Evolutionary conservation across 1,139 yeast species (phyloP).

Genomic region (Meyerozyma smithsonii): DNA sequence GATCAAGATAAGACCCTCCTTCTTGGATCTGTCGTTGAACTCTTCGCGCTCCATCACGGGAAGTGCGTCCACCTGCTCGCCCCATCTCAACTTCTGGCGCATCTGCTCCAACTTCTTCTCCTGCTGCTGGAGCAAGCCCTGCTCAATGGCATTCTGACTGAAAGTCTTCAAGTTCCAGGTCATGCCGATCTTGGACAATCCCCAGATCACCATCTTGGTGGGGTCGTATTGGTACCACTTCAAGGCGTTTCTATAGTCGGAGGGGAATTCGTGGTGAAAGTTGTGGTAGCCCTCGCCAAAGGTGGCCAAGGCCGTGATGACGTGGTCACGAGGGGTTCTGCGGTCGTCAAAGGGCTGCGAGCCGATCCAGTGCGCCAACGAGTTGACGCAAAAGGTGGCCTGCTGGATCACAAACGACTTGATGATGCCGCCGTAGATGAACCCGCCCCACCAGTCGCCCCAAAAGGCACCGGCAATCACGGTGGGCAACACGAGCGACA

Average conservation of each 20-base stretch:
- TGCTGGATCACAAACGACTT: conserved; percentile 87
- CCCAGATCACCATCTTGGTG: conserved; percentile 76
- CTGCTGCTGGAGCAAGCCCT: conserved; percentile 92
- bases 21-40: conserved; percentile 63
- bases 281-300: conserved; percentile 99
- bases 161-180: conserved; percentile 90
- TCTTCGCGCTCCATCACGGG: conserved; percentile 91
- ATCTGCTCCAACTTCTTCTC: conserved; percentile 89
- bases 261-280: conserved; percentile 98
- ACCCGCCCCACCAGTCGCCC: conserved; percentile 92
- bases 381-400: conserved; percentile 97
- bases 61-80: conserved; percentile 73
- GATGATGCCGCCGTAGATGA: conserved; percentile 83
- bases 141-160: conserved; percentile 93
- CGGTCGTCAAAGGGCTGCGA: conserved; percentile 96
- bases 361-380: conserved; percentile 98
- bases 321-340: conserved; percentile 96
- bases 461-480: conserved; percentile 73
- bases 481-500: conserved; percentile 74
- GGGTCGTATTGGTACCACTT: conserved; percentile 99
- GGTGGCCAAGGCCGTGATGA: conserved; percentile 88
- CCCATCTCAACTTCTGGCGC: conserved; percentile 85
- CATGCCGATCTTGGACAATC: conserved; percentile 70
- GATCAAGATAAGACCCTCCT: conserved; percentile 64
- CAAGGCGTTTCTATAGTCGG: conserved; percentile 96